Conservation (phyloP, 495 filamentous ascomycete genomes). For the Hypomontagnella submonticulosa region DNA sequence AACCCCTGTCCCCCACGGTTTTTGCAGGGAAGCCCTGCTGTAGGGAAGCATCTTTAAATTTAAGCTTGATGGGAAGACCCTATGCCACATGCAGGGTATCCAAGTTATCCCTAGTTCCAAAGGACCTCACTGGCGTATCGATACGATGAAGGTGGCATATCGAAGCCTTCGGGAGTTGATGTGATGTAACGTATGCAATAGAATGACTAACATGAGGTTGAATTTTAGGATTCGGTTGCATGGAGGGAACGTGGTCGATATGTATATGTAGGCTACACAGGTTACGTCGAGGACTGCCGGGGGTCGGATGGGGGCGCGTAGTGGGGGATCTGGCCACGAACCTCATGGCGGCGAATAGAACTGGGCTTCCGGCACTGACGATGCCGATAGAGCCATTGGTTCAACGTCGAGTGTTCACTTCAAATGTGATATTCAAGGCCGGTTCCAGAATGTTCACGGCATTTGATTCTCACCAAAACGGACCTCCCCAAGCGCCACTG, state of each 20-base stretch:
- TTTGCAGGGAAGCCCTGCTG: slow-evolving; percentile 9
- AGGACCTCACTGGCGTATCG: background rate
- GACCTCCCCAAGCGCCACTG: too few species aligned
- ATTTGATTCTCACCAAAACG: too few species aligned
- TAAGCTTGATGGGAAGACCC: slow-evolving; percentile 20
- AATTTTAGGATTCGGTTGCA: slow-evolving; percentile 10
- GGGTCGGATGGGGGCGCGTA: background rate
- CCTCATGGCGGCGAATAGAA: too few species aligned
- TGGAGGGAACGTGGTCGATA: slow-evolving; percentile 4
- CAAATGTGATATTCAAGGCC: too few species aligned
- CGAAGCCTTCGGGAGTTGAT: slow-evolving; percentile 15
- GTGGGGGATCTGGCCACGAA: too few species aligned
- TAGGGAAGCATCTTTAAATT: slow-evolving; percentile 9
- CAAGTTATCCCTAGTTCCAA: background rate
- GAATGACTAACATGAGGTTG: slow-evolving; percentile 3
- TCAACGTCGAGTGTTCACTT: too few species aligned
- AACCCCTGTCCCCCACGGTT: slow-evolving; percentile 3
- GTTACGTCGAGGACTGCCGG: background rate
- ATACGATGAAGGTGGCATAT: slow-evolving; percentile 10
- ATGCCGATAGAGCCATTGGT: too few species aligned
- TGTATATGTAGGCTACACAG: slow-evolving; percentile 6
- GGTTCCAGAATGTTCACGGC: too few species aligned
- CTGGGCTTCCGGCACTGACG: too few species aligned
- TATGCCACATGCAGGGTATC: slow-evolving; percentile 1
- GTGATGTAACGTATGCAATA: slow-evolving; percentile 24